A percentile compares a stretch with the other conserved stretches of the same genome.
phyloP scores from a whole-genome alignment of 2,329 filamentous ascomycete genomes.

The Cyclaneusma minus region DNA sequence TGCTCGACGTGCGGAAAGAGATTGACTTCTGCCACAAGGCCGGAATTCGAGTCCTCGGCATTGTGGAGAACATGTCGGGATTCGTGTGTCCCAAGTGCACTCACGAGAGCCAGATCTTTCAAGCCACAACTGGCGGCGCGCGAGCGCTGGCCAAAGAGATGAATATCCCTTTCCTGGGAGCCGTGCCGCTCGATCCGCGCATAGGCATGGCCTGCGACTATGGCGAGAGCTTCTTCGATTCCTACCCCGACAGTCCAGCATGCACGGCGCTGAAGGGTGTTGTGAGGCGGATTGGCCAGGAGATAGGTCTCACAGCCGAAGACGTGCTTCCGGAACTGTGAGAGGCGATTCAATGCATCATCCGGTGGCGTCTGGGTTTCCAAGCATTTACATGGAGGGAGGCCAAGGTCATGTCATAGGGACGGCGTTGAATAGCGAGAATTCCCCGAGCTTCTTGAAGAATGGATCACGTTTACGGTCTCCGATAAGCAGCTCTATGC shows the following conservation, averaged over 20 bases:
- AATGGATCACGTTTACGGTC: no score
- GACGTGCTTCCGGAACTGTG: slow-evolving; percentile 23
- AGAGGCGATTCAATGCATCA: slow-evolving; percentile 1
- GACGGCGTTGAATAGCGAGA: no score
- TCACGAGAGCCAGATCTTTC: slow-evolving; percentile 72
- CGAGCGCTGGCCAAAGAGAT: slow-evolving; percentile 69
- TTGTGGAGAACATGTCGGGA: slow-evolving; percentile 96
- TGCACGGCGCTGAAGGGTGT: slow-evolving; percentile 69
- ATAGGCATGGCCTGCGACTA: slow-evolving; percentile 96
- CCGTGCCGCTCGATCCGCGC: slow-evolving; percentile 80
- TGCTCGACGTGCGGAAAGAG: slow-evolving; percentile 91
- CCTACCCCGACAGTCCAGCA: slow-evolving; percentile 83
- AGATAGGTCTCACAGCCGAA: slow-evolving; percentile 48
- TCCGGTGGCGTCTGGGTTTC: no score
- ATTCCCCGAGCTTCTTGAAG: no score
- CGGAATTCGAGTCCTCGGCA: slow-evolving; percentile 69
- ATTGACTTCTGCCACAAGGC: slow-evolving; percentile 97
- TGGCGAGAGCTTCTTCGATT: slow-evolving; percentile 93
- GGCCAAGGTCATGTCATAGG: no score
- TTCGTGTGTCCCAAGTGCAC: slow-evolving; percentile 93
- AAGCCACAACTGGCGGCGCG: slow-evolving; percentile 79
- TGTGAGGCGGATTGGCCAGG: slow-evolving; percentile 53
- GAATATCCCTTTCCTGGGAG: slow-evolving; percentile 73
- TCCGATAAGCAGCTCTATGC: no score
- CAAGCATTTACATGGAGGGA: no score